phyloP scores from a whole-genome alignment of 2,329 filamentous ascomycete genomes.

The Exophiala sp. region DNA sequence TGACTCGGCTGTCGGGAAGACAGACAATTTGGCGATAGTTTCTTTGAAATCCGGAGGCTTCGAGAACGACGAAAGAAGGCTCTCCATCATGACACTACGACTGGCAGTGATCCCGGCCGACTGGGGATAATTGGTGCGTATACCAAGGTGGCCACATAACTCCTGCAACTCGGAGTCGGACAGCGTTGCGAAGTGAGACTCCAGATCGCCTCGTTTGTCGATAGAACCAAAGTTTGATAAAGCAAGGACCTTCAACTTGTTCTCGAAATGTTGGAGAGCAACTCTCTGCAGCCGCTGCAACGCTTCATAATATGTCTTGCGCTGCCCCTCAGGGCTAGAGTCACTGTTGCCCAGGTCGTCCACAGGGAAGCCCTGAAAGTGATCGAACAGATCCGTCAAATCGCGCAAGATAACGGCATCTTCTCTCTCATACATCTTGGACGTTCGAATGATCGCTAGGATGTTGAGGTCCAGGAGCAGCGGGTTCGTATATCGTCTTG shows the following conservation, averaged over 20 bases:
- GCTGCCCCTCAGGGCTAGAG: conserved; percentile 64
- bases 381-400: conserved; percentile 69
- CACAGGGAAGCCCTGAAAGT: conserved; percentile 83
- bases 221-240: conserved; percentile 89
- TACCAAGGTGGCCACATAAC: conserved; percentile 64
- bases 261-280: conserved; percentile 74
- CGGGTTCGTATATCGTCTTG: conserved; percentile 85
- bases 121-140: conserved; percentile 76
- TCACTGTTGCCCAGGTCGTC: conserved; percentile 85
- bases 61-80: conserved; percentile 69
- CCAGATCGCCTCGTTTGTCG: conserved; percentile 70
- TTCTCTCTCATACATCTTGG: conserved; percentile 68
- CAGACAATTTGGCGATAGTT: conserved; percentile 59
- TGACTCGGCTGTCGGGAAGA: conserved; percentile 74
- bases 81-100: conserved; percentile 52
- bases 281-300: conserved; percentile 75
- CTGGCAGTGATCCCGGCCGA: conserved; percentile 60
- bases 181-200: conserved; percentile 65
- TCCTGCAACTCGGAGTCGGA: conserved; percentile 66
- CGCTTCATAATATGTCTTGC: conserved; percentile 69
- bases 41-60: conserved; percentile 78
- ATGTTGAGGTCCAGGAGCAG: conserved; percentile 80
- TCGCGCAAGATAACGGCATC: conserved; percentile 74
- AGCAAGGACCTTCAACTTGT: conserved; percentile 84
- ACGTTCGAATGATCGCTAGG: conserved; percentile 68